Base-by-base conservation (phyloP, 352 stramenopile genomes). In the Phytophthora kernoviae region DNA sequence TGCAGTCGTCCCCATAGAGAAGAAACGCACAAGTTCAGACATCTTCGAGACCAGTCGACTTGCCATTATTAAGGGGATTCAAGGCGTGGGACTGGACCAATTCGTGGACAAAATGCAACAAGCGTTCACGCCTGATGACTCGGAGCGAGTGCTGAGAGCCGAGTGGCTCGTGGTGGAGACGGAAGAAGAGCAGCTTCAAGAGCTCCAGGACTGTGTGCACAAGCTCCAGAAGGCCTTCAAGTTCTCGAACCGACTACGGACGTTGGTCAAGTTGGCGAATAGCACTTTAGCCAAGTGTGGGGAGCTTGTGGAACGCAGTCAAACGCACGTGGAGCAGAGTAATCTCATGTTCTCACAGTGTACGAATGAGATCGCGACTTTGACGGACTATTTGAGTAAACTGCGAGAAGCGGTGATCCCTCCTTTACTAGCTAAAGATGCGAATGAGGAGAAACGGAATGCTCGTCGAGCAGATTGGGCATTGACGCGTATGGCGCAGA, bases 331-430 rank as follows among this genome's bases (percentile, higher is more conserved):
- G 34, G 87, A 96, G 62, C 76, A 93, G 54, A 87, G 79, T 55
- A 86, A 90, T 41, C 62, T 96, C 41, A 89, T 96, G 73, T 91
- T 92, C 45, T 79, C 83, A 26, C 81, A 93, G 45, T 92, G 79
- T 50, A 65, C 66, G 32, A 96, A 92, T 61, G 83, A 94, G 34
- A 81, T 91, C 39, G 49, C 76, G 39, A 94, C 86, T 53, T 68
- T 96, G 2, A 75, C 73, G 0, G 84, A 96, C 62, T 94, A 96
- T 54, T 51, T 96, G 47, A 73, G 66, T 21, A 93, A 94, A 57
- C 68, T 96, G 20, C 75, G 81, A 14, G 77, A 84, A 2, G 79
- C 83, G 0, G 78, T 94, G 34, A 67, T 89, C 37, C 84, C 84
- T 1, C 46, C 60, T 0, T 48, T 81, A 33, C 58, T 72, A n/a